Conservation (phyloP, 768 basidiomycete species). For the Erythrobasidium yunnanense region DNA sequence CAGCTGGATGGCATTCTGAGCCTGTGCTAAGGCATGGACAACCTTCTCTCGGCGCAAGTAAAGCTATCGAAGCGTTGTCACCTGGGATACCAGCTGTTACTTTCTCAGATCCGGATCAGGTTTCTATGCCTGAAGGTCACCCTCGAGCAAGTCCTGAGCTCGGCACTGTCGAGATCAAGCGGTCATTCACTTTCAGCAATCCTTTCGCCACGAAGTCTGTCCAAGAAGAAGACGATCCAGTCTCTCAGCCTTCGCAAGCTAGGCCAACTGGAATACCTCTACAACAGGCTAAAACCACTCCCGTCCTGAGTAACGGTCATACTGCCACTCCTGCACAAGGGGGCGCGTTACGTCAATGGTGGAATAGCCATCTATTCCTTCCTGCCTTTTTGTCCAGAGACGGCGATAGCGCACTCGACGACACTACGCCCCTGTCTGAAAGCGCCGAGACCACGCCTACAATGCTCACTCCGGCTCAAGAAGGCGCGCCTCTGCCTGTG, state of each 20-base stretch:
- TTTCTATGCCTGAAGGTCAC: too few species aligned
- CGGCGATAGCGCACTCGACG: neutral
- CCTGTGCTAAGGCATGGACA: neutral
- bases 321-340: neutral
- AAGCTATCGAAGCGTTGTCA: too few species aligned
- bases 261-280: constrained; percentile 6
- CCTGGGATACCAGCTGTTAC: too few species aligned
- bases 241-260: neutral
- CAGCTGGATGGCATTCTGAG: neutral
- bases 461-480: neutral
- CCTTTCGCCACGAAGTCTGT: neutral
- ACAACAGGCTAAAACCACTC: neutral
- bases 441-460: neutral
- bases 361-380: constrained; percentile 4
- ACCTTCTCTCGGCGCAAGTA: neutral
- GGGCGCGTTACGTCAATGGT: constrained; percentile 3
- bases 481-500: neutral
- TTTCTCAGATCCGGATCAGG: too few species aligned
- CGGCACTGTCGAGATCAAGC: too few species aligned
- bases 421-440: neutral
- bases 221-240: neutral
- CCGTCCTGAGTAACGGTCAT: neutral
- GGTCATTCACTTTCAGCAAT: neutral
- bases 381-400: neutral
- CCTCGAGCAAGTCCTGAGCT: too few species aligned